phyloP scores from a whole-genome alignment of 2,329 filamentous ascomycete genomes.

The Neobulgaria alba region DNA sequence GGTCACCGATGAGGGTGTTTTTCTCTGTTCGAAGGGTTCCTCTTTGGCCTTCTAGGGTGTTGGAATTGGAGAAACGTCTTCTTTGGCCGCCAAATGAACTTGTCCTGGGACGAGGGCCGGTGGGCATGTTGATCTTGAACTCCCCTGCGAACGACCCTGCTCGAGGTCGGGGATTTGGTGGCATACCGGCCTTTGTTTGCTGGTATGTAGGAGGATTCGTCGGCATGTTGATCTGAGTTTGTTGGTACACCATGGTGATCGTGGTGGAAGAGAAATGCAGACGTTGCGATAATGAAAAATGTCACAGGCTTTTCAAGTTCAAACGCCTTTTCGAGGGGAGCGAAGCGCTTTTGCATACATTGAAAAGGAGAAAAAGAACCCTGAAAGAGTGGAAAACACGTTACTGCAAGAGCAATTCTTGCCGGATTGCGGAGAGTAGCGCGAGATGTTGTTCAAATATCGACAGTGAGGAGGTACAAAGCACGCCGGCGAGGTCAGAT shows the following conservation, averaged over 20 bases:
- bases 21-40: conserved; percentile 9
- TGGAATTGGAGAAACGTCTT: neutral
- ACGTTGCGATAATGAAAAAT: neutral
- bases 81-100: neutral
- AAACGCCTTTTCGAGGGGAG: neutral
- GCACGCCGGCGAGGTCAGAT: too few species aligned
- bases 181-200: too few species aligned
- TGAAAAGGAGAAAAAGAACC: neutral
- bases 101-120: neutral
- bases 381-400: too few species aligned
- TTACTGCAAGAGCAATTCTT: too few species aligned
- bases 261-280: neutral
- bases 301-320: neutral
- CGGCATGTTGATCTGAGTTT: neutral
- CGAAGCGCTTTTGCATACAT: neutral
- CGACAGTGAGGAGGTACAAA: too few species aligned
- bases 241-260: neutral
- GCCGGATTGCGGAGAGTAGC: too few species aligned
- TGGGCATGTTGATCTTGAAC: neutral
- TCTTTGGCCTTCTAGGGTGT: conserved; percentile 14
- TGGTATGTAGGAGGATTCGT: too few species aligned
- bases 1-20: conserved; percentile 9
- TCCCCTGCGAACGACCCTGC: too few species aligned
- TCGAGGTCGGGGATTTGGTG: too few species aligned
- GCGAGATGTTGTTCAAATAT: too few species aligned